Evolutionary conservation across 2,329 filamentous ascomycete species (phyloP).

Genomic region (Arthroderma uncinatum): DNA sequence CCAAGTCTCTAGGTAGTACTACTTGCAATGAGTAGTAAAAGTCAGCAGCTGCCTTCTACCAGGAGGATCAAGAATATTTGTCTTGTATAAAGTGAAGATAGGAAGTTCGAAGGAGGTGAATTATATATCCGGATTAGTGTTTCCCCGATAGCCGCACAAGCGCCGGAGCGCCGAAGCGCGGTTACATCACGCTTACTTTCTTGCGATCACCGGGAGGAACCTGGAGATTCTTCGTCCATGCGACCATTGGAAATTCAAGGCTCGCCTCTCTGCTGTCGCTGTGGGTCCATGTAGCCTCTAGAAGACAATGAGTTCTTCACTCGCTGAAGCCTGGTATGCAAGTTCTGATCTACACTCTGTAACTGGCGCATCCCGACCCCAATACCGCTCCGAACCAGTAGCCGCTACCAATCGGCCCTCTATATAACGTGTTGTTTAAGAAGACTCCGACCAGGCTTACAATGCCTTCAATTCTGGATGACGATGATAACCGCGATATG

Average conservation of each 20-base stretch:
- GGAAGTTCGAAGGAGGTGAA: background rate
- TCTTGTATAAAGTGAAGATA: background rate
- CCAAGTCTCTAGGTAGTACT: background rate
- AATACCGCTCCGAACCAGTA: background rate
- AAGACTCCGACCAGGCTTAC: background rate
- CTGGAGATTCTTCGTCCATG: background rate
- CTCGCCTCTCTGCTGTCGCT: background rate
- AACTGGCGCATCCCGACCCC: background rate
- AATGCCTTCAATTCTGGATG: conserved; percentile 27
- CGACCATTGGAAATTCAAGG: background rate
- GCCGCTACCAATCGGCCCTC: background rate
- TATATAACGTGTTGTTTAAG: background rate
- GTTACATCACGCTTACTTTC: background rate
- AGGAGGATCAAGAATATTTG: background rate
- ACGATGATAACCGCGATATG: conserved; percentile 35
- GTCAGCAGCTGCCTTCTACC: too few species aligned
- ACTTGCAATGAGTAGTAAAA: background rate
- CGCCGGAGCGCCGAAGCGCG: background rate
- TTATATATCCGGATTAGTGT: background rate
- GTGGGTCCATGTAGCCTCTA: background rate
- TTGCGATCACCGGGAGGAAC: background rate
- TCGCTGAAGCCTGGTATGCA: background rate
- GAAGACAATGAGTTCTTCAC: background rate
- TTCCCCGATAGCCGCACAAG: background rate
- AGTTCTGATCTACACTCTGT: background rate